Evolutionary conservation across 345 rosid species (phyloP), one percentile per base, ranked within the genome.

Genomic region (Ceriops decandra): DNA sequence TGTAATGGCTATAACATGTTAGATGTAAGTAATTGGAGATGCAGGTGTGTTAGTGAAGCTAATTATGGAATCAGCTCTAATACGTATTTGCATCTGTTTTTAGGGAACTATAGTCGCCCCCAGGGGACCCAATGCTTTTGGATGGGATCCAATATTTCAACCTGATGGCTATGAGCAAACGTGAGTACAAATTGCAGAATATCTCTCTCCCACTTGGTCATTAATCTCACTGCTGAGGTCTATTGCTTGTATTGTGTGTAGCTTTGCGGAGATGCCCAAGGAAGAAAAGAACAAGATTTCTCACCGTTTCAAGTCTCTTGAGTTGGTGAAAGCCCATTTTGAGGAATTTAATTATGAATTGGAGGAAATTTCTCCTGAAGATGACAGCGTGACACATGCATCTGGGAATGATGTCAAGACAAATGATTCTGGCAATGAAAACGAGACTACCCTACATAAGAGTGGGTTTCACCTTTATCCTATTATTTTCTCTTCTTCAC

Each of bases 131-230:
- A 83, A 69, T 63, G 93, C 87, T 79, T 92, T 95, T 67, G 99
- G 98, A 76, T 95, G 98, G 99, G 99, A 90, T 83, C 97, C 98
- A 47, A 76, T 95, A 70, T 95, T 92, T 77, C 84, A 91, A 76
- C 99, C 98, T 4, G 93, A 92, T 71, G 93, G 92, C 70, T 88
- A 88, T 69, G 87, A 87, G 32, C 87, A 78, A 77, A 92, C 97
- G 96, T 92, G 82, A 56, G 72, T 69, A 60, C 33, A 42, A 5
- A 42, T 74, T 3, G 22, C 42, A 47, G 49, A 28, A 28, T 15
- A n/a, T 53, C 4, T 33, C 20, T n/a, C 16, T 38, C 32, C 19
- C 7, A 32, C 24, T 9, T 17, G 2, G 20, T 57, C 51, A 22
- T 59, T 46, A 4, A 13, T 32, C 38, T 15, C 7, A 21, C 47